A percentile compares a stretch with the other conserved stretches of the same genome.
phyloP scores from a whole-genome alignment of 768 basidiomycete species.

The Pulveroboletus sp. region DNA sequence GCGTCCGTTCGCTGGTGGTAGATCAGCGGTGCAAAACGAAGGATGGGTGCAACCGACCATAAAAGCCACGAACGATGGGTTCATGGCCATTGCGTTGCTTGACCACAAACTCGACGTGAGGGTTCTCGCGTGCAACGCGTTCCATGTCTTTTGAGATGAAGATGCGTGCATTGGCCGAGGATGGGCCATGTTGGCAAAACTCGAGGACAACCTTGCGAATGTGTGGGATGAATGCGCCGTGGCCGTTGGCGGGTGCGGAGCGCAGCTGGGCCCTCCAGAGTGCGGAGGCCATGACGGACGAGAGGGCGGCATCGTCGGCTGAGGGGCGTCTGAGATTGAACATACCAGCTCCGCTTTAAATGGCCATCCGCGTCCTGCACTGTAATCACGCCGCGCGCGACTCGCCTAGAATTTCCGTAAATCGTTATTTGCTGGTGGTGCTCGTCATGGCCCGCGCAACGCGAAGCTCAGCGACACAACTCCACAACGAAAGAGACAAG shows the following conservation, averaged over 20 bases:
- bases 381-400: constrained; percentile 15
- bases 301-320: constrained; percentile 3
- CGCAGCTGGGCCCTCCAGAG: constrained; percentile 45
- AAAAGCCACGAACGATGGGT: constrained; percentile 80
- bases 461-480: constrained; percentile 48
- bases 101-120: constrained; percentile 82
- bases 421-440: constrained; percentile 22
- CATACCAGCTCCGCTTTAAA: constrained; percentile 8
- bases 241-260: constrained; percentile 70
- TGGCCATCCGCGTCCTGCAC: constrained; percentile 8
- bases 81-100: constrained; percentile 69
- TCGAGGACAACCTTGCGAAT: constrained; percentile 86
- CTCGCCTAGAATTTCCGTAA: constrained; percentile 22
- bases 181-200: constrained; percentile 79
- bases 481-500: constrained; percentile 27
- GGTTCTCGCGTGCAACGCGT: constrained; percentile 62
- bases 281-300: constrained; percentile 32
- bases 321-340: constrained; percentile 27
- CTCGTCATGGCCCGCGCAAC: constrained; percentile 69
- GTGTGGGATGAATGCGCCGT: constrained; percentile 66
- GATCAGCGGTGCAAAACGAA: constrained; percentile 11
- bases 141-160: constrained; percentile 64
- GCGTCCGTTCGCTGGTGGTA: constrained; percentile 66
- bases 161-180: constrained; percentile 65
- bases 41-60: constrained; percentile 42